Percentiles rank a stretch among this genome's conserved stretches.
phyloP scores from a whole-genome alignment of 257 asterid species.

The Lycium barbarum region DNA sequence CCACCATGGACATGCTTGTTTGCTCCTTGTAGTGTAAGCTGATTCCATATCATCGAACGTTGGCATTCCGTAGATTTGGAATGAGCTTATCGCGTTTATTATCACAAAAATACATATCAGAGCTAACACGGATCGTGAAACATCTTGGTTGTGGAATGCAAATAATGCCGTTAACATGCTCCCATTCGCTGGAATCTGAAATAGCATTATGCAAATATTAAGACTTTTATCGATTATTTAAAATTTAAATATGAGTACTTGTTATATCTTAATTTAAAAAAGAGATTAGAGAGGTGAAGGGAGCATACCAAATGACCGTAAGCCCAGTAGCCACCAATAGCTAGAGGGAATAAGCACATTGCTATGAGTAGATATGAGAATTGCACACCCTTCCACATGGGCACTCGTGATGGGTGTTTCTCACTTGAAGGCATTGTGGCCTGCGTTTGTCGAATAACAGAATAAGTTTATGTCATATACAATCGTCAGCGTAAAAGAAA shows the following conservation, averaged over 20 bases:
- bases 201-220: background rate
- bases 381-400: slow-evolving; percentile 96
- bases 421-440: slow-evolving; percentile 96
- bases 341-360: slow-evolving; percentile 77
- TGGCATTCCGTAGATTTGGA: slow-evolving; percentile 91
- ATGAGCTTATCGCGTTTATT: slow-evolving; percentile 71
- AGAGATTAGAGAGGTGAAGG: background rate
- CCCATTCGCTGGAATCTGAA: slow-evolving; percentile 73
- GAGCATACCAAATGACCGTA: slow-evolving; percentile 67
- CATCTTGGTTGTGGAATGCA: slow-evolving; percentile 65
- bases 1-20: slow-evolving; percentile 91
- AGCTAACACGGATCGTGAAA: slow-evolving; percentile 49
- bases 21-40: slow-evolving; percentile 53
- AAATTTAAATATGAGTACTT: background rate
- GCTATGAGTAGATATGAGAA: slow-evolving; percentile 69
- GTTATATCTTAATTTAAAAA: background rate
- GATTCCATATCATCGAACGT: slow-evolving; percentile 82
- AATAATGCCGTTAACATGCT: slow-evolving; percentile 74
- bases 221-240: background rate
- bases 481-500: too few species aligned
- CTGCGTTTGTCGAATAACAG: slow-evolving; percentile 36
- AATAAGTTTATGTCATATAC: too few species aligned
- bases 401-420: slow-evolving; percentile 85
- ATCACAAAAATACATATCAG: slow-evolving; percentile 65
- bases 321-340: slow-evolving; percentile 89